Conservation (phyloP, 2,329 filamentous ascomycete genomes). For the Pseudocercospora musae region DNA sequence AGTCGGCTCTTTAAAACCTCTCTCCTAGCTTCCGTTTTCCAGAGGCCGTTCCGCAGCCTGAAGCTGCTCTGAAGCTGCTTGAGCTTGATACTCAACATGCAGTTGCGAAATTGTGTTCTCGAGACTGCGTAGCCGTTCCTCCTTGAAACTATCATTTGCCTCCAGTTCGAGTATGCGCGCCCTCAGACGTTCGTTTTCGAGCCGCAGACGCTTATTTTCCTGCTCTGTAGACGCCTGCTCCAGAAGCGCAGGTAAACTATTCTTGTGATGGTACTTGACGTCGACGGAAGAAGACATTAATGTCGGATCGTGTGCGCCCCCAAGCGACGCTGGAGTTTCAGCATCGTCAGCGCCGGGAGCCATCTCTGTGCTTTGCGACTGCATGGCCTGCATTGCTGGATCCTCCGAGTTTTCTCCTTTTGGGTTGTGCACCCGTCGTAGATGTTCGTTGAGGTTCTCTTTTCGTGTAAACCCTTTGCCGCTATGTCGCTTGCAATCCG, state of each 20-base stretch:
- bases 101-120: conserved; percentile 14
- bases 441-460: conserved; percentile 90
- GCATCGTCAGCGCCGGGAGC: conserved; percentile 17
- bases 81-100: conserved; percentile 5
- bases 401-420: conserved; percentile 23
- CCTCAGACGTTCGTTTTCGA: conserved; percentile 43
- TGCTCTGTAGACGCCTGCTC: conserved; percentile 6
- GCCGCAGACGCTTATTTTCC: conserved; percentile 42
- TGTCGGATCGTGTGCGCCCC: conserved; percentile 4
- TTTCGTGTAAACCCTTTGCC: conserved; percentile 89
- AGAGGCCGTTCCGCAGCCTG: not conserved
- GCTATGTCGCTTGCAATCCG: conserved; percentile 82
- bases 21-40: not conserved
- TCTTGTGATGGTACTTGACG: not conserved
- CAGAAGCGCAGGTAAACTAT: not conserved
- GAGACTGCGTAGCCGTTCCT: conserved; percentile 8
- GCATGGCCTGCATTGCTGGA: conserved; percentile 2
- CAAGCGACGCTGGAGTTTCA: conserved; percentile 16
- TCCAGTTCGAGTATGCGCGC: conserved; percentile 29
- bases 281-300: conserved; percentile 7
- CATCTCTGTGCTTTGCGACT: conserved; percentile 13
- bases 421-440: conserved; percentile 72
- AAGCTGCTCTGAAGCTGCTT: conserved; percentile 4
- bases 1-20: not conserved
- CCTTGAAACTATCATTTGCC: conserved; percentile 9